Evolutionary conservation across 768 basidiomycete species (phyloP), one percentile per base, ranked within the genome.

Genomic region (Mycena alexandri): DNA sequence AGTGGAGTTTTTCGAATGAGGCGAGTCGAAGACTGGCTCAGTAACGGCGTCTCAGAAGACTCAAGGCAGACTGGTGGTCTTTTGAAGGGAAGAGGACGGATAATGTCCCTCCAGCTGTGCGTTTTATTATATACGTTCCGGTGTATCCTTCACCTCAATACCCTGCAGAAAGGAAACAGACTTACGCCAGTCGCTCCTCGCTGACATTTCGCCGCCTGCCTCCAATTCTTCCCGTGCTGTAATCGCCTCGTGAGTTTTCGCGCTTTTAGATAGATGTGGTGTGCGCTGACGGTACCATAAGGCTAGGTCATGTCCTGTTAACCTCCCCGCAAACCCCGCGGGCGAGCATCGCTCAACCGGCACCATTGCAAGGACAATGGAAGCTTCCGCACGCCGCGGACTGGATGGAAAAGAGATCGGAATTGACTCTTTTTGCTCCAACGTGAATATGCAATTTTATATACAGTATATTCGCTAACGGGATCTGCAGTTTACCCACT

Each of bases 1-100:
- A 79, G 79, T 43, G 79, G 80, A 64, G 78, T 83, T 29, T 91
- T 90, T 73, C 84, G 93, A 54, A 74, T 91, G 51, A 85, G 91
- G 52, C 83, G 86, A 54, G 85, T 93, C 16, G 85, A 84, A 14
- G 86, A 90, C 71, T 92, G 87, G 88, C 81, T 90, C 42, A 78
- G 80, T 41, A 66, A 75, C 19, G 70, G 75, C 54, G 67, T 74
- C 34, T 72, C 67, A 17, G 83, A 85, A 71, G 75, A 82, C 51
- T 62, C 80, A 43, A 57, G 72, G 24, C 77, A 74, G 38, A 80
- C 78, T 8, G 82, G 80, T 19, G 84, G 81, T 24, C 71, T 89
- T 22, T 74, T 76, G 13, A 76, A 74, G 14, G 80, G 78, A 57
- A 71, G 76, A 41, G 80, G 78, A 4, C 72, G 73, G 24, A 63